Evolutionary conservation across 225 moss, liverwort and hornwort species (phyloP), one percentile per base, ranked within the genome.

Genomic region (Bryum argenteum): DNA sequence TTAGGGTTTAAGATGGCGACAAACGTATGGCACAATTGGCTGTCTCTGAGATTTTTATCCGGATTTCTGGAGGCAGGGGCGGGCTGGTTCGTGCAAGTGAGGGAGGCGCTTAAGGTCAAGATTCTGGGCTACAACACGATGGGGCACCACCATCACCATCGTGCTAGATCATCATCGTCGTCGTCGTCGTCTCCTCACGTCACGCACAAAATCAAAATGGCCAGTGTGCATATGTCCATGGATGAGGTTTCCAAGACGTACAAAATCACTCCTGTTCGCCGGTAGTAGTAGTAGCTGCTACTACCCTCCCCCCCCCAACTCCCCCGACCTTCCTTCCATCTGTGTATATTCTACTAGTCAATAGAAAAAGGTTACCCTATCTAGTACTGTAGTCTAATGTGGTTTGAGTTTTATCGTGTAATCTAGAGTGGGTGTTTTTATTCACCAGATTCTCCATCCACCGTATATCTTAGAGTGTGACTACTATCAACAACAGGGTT

Each of bases 161-260:
- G 33, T 33, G 33, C 2, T 33, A 79, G 52, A 66, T 23, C 67
- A 3, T 14, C n/a, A n/a, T n/a, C n/a, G n/a, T n/a, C n/a, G n/a
- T n/a, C n/a, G n/a, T n/a, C n/a, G n/a, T n/a, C 15, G 38, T 56
- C 85, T 61, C 80, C 80, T 21, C 86, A 38, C 2, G 71, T 83
- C 65, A 80, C 77, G 3, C 86, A 86, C 58, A 83, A 83, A 69
- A 86, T 86, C 71, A 83, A 83, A 78, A 86, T 86, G 86, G 80
- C 82, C 54, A 86, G 86, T 65, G 65, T 77, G 64, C 83, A 56
- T 22, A 72, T 86, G 80, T 78, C 83, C 57, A 80, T 86, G 83
- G 86, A 83, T 9, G 80, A 83, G 65, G 80, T 83, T 12, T 75
- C 80, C 19, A 83, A 75, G 75, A 78, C 75, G 1, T 86, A 83